Evolutionary conservation across 495 filamentous ascomycete species (phyloP).

Genomic region (Achaetomiella virescens): DNA sequence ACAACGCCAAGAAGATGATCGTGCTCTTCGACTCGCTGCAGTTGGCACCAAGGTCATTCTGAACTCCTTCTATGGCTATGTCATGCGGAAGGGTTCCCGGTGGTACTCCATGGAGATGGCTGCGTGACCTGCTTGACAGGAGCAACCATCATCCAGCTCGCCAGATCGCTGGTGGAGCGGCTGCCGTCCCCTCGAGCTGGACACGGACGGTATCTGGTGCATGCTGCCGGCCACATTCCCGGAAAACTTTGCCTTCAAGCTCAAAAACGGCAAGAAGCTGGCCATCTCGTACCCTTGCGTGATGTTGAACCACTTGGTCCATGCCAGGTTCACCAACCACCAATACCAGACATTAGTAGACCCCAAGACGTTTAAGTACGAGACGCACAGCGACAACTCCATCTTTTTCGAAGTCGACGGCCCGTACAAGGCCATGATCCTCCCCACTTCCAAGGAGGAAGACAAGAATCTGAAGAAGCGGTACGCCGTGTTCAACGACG

Average conservation of each 20-base stretch:
- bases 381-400: conserved; percentile 94
- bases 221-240: conserved; percentile 97
- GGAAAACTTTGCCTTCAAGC: conserved; percentile 89
- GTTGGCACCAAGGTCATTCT: conserved; percentile 95
- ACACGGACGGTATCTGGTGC: conserved; percentile 99
- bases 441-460: conserved; percentile 96
- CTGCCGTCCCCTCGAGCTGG: conserved; percentile 90
- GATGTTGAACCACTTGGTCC: conserved; percentile 98
- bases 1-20: conserved; percentile 98
- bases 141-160: conserved; percentile 96
- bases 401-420: conserved; percentile 99
- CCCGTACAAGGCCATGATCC: conserved; percentile 93
- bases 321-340: conserved; percentile 90
- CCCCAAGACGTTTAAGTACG: conserved; percentile 73
- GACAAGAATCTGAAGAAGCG: conserved; percentile 99
- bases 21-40: conserved; percentile 93
- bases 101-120: conserved; percentile 99
- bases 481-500: conserved; percentile 98
- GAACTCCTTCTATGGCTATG: conserved; percentile 98
- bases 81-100: conserved; percentile 96
- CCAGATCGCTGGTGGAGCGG: conserved; percentile 86
- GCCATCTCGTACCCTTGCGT: conserved; percentile 96
- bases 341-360: conserved; percentile 91
- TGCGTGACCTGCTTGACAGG: conserved; percentile 94
- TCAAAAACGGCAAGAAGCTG: conserved; percentile 93